Conservation (phyloP, 768 basidiomycete genomes). For the Lactifluus rugatus region DNA sequence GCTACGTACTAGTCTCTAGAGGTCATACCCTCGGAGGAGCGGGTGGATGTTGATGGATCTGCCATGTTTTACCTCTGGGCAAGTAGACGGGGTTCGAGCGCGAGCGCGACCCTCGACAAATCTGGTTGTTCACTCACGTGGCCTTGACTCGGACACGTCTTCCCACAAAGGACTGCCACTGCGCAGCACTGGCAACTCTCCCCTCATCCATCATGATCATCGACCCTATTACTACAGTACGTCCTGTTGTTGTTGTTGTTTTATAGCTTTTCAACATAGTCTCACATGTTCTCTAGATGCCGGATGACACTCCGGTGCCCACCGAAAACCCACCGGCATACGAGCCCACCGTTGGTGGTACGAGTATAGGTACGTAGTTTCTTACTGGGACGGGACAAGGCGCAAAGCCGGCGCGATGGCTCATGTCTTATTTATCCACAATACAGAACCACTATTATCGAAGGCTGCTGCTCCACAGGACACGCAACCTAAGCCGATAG, state of each 20-base stretch:
- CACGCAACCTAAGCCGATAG: neutral
- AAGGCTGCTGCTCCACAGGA: neutral
- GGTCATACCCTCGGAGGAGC: slow-evolving; percentile 43
- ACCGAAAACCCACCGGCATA: slow-evolving; percentile 11
- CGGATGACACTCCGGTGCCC: neutral
- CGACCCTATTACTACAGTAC: neutral
- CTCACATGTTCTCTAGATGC: neutral
- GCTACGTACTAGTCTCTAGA: slow-evolving; percentile 75
- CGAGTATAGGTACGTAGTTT: neutral
- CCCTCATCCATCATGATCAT: slow-evolving; percentile 1
- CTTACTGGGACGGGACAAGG: too few relatives aligned
- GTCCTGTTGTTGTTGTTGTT: neutral
- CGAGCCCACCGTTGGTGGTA: neutral
- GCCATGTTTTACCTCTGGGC: slow-evolving; percentile 1
- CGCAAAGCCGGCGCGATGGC: neutral
- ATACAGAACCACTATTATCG: neutral
- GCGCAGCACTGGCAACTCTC: too few relatives aligned
- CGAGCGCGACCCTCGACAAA: neutral
- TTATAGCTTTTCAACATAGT: too few relatives aligned
- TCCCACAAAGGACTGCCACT: too few relatives aligned
- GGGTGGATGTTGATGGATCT: slow-evolving; percentile 7
- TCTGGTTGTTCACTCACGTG: neutral
- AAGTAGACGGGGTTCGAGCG: too few relatives aligned
- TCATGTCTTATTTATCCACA: neutral
- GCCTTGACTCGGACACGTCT: neutral